These are phyloP conservation scores for Capniomyces stellatus DNA, from an alignment of 371 early-diverging fungal genomes.

Conservation along the genomic window DNA sequence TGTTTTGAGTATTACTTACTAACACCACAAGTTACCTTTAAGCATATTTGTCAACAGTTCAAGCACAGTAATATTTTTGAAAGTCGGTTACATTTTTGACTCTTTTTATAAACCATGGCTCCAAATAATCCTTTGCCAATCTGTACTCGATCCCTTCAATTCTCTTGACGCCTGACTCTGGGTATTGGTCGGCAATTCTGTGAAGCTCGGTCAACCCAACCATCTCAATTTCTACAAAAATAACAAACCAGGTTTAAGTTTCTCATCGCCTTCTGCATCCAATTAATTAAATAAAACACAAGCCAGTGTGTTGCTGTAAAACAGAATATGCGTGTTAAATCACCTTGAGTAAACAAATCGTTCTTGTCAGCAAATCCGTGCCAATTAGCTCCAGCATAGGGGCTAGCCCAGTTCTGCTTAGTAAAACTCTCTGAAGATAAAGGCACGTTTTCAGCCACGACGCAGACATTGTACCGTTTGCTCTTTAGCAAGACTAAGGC, in stretches of 20 bases:
- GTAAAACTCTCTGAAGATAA: no score
- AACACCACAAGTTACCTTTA: no score
- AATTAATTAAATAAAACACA: no score
- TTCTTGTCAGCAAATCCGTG: slow-evolving; percentile 23
- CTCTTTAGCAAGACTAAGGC: slow-evolving; percentile 19
- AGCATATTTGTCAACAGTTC: no score
- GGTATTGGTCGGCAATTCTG: not conserved
- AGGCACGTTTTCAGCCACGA: slow-evolving; percentile 11
- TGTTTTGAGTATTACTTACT: no score
- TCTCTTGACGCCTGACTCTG: not conserved
- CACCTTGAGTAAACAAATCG: no score
- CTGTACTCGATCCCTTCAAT: not conserved
- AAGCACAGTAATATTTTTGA: no score
- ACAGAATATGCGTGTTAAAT: no score
- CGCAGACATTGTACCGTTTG: slow-evolving; percentile 11
- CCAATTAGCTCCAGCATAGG: slow-evolving; percentile 50
- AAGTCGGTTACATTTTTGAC: no score
- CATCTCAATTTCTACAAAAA: slow-evolving; percentile 1
- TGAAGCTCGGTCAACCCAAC: not conserved
- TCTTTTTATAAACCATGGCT: slow-evolving; percentile 2
- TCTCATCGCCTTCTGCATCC: no score
- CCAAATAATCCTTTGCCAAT: not conserved
- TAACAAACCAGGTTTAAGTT: no score
- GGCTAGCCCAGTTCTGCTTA: slow-evolving; percentile 31
- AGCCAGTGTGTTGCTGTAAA: no score